Evolutionary conservation across 495 filamentous ascomycete species (phyloP).

Genomic region (Penicillium angulare): DNA sequence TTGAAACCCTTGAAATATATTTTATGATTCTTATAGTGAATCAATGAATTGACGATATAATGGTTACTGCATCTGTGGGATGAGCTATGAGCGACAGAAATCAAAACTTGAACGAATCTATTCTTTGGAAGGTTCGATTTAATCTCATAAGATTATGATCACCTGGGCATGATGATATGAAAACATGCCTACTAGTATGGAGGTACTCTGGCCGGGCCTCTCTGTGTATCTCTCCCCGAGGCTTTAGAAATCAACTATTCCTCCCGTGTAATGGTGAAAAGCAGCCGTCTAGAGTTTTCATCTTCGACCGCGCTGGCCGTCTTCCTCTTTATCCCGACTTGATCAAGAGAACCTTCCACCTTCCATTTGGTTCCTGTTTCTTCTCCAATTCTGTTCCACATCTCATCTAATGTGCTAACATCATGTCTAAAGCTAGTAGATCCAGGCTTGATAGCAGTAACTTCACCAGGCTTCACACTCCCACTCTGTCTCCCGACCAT

Average conservation of each 20-base stretch:
- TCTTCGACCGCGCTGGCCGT: conserved; percentile 13
- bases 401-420: conserved; percentile 6
- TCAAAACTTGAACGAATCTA: too few species aligned
- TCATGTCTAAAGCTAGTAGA: conserved; percentile 15
- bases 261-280: conserved; percentile 6
- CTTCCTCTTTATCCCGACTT: conserved; percentile 5
- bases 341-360: conserved; percentile 10
- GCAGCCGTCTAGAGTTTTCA: conserved; percentile 11
- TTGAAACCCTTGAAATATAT: neutral
- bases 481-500: conserved; percentile 12
- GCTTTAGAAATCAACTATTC: too few species aligned
- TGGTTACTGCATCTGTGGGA: too few species aligned
- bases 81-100: too few species aligned
- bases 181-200: too few species aligned
- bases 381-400: conserved; percentile 17
- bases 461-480: conserved; percentile 3
- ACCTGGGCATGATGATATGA: too few species aligned
- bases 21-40: too few species aligned
- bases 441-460: conserved; percentile 11
- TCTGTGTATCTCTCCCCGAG: too few species aligned
- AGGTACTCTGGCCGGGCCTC: too few species aligned
- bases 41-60: too few species aligned
- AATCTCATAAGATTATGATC: too few species aligned
- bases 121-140: too few species aligned
- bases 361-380: conserved; percentile 18